Base-by-base conservation (phyloP, 495 filamentous ascomycete genomes). In the Lophiostoma macrostomum region DNA sequence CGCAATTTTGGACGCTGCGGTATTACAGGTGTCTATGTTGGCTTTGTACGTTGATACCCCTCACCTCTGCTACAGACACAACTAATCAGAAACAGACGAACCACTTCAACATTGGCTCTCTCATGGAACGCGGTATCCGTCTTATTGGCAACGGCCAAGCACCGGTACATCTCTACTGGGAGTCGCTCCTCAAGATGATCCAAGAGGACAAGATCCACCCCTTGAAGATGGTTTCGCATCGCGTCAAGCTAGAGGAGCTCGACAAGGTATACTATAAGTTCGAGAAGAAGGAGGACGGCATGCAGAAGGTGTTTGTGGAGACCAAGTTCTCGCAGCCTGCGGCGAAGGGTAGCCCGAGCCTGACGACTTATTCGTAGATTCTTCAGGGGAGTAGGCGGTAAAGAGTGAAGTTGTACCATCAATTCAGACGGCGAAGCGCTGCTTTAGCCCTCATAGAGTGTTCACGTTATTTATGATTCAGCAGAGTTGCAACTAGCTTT, bases 71-170 rank as follows among this genome's bases (percentile, higher is more conserved):
- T 7, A 38, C 4, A 27, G 12, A 10, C 12, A 3, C 20, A 13
- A 18, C 6, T 43, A 31, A 30, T n/a, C 24, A 7, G n/a, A 3
- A 10, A 3, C 40, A 86, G 82, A 86, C 84, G 4, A 91, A 83
- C 58, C 84, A 90, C 57, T 88, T 91, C 76, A 87, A 88, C 60
- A 83, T 94, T 60, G 87, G 90, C 24, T 78, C 87, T 0, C 61
- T 95, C 16, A 96, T 95, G 90, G 82, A 95, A 68, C 83, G 85
- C 38, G 89, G 90, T 23, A 82, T 95, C 56, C 80, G 82, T 0
- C 75, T 95, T 13, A 85, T 87, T 51, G 87, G 90, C 36, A 88
- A 88, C 63, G 88, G 90, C 2, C 90, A 95, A 66, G 85, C 87
- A 0, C 88, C 87, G 0, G 88, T 94, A 4, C 87, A 91, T 35